A percentile compares a stretch with the other conserved stretches of the same genome.
These are phyloP conservation scores for Byssoonygena ceratinophila DNA, from an alignment of 2,329 filamentous ascomycete species.

Conservation along the genomic window DNA sequence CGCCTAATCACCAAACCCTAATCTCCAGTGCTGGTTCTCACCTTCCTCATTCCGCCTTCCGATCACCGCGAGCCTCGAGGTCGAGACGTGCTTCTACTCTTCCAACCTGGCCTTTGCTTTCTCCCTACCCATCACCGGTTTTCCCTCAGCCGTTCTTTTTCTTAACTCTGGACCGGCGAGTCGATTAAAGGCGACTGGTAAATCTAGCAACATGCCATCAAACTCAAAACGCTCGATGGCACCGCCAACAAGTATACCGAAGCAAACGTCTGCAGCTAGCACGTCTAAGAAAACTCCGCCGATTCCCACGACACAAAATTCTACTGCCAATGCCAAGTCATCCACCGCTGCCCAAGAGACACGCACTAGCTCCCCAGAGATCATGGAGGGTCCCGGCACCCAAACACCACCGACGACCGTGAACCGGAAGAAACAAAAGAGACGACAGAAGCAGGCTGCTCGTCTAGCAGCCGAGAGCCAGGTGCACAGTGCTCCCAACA, in stretches of 20 bases:
- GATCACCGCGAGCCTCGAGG: background rate
- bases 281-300: slow-evolving; percentile 11
- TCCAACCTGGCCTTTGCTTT: background rate
- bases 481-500: slow-evolving; percentile 23
- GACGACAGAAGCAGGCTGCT: slow-evolving; percentile 71
- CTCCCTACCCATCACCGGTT: background rate
- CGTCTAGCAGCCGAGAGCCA: slow-evolving; percentile 52
- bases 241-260: slow-evolving; percentile 11
- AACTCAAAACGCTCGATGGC: slow-evolving; percentile 18
- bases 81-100: background rate
- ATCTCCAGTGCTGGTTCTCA: background rate
- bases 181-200: background rate
- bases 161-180: slow-evolving; percentile 1
- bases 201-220: slow-evolving; percentile 16
- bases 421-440: slow-evolving; percentile 93
- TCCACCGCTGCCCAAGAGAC: slow-evolving; percentile 18
- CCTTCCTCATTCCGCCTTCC: background rate
- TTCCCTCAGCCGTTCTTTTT: background rate
- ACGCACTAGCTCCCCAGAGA: slow-evolving; percentile 20
- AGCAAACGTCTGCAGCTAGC: slow-evolving; percentile 8
- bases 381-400: background rate
- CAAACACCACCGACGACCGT: slow-evolving; percentile 32
- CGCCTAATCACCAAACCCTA: slow-evolving; percentile 4
- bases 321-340: slow-evolving; percentile 7
- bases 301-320: slow-evolving; percentile 2